phyloP scores from a whole-genome alignment of 140 eudicot species.

The Erigeron philadelphicus region DNA sequence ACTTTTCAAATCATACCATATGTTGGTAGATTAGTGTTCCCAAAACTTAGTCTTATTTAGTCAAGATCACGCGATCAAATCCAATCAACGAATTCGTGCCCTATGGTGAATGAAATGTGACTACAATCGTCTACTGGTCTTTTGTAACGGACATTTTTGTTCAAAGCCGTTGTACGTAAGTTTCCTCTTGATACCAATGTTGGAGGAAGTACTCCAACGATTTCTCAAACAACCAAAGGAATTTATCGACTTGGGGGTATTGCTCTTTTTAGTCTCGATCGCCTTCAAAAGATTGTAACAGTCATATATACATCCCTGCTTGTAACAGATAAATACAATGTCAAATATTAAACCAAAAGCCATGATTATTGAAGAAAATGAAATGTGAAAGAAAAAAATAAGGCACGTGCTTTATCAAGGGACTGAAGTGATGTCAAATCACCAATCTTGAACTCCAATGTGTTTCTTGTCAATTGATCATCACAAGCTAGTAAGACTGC shows the following conservation, averaged over 20 bases:
- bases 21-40: conserved; percentile 38
- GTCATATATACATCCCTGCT: conserved; percentile 45
- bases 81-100: conserved; percentile 37
- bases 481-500: conserved; percentile 60
- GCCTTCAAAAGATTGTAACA: conserved; percentile 57
- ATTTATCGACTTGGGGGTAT: conserved; percentile 41
- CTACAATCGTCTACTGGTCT: conserved; percentile 33
- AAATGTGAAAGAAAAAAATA: not conserved
- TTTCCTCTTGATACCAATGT: conserved; percentile 48
- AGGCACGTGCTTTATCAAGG: conserved; percentile 54
- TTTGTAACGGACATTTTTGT: conserved; percentile 36
- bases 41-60: conserved; percentile 28
- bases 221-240: conserved; percentile 20
- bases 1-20: conserved; percentile 41
- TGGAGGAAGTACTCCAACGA: conserved; percentile 28
- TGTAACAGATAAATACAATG: conserved; percentile 6
- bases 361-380: not conserved
- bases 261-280: conserved; percentile 31
- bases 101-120: conserved; percentile 14
- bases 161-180: conserved; percentile 40
- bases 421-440: conserved; percentile 46
- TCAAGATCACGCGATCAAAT: conserved; percentile 30
- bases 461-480: conserved; percentile 37
- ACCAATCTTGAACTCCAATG: conserved; percentile 49
- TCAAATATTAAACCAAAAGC: conserved; percentile 16